Evolutionary conservation across 192 early-diverging fungal species (phyloP).

Genomic region (Linderina pennispora): DNA sequence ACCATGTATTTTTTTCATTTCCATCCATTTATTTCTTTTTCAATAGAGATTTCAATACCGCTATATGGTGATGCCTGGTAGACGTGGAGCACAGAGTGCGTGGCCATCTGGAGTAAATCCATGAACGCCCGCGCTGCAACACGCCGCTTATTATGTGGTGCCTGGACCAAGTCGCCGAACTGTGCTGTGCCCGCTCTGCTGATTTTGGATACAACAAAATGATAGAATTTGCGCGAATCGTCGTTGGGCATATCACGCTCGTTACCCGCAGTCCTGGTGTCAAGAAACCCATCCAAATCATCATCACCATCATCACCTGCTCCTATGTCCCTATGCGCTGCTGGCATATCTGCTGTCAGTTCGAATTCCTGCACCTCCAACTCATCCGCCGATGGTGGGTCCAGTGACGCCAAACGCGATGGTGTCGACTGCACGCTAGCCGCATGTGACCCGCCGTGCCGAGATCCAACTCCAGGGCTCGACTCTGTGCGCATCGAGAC

Average conservation of each 20-base stretch:
- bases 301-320: background rate
- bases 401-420: constrained; percentile 18
- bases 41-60: constrained; percentile 3
- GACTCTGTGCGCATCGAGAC: constrained; percentile 15
- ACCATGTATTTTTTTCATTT: background rate
- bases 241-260: constrained; percentile 6
- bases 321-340: background rate
- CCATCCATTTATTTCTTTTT: background rate
- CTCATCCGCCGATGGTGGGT: constrained; percentile 25
- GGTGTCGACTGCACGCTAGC: constrained; percentile 10
- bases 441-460: background rate
- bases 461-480: constrained; percentile 4
- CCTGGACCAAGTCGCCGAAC: constrained; percentile 17
- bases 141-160: constrained; percentile 16
- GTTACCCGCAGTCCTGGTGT: constrained; percentile 1
- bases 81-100: constrained; percentile 20
- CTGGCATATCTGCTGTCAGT: constrained; percentile 9
- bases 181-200: constrained; percentile 2
- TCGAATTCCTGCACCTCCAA: constrained; percentile 33
- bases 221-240: constrained; percentile 22
- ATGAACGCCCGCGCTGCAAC: constrained; percentile 37
- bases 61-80: constrained; percentile 7
- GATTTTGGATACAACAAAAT: constrained; percentile 15
- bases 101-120: constrained; percentile 32
- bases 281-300: constrained; percentile 33